Evolutionary conservation across 2,329 filamentous ascomycete species (phyloP).

Genomic region (Coniochaeta sp.): DNA sequence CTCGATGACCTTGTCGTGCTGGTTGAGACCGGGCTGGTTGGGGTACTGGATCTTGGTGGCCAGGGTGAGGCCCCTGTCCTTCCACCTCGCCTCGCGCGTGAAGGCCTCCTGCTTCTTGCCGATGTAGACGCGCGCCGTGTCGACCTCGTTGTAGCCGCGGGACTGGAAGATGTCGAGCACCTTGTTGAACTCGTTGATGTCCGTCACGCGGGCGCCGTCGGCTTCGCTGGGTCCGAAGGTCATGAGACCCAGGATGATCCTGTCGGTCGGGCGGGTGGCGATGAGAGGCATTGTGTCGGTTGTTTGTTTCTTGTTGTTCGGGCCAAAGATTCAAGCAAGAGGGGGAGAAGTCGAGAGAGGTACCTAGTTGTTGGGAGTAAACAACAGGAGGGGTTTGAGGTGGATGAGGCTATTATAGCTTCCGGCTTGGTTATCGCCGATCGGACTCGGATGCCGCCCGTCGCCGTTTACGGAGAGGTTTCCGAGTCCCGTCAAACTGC

Average conservation of each 20-base stretch:
- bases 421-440: constrained; percentile 2
- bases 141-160: constrained; percentile 64
- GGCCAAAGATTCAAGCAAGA: neutral
- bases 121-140: constrained; percentile 64
- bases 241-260: constrained; percentile 64
- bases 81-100: constrained; percentile 59
- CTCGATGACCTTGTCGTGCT: constrained; percentile 54
- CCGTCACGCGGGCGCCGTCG: constrained; percentile 56
- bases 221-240: constrained; percentile 56
- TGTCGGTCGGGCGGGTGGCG: constrained; percentile 10
- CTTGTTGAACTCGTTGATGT: constrained; percentile 49
- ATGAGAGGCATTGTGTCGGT: constrained; percentile 12
- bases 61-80: constrained; percentile 59
- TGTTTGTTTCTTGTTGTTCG: neutral
- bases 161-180: constrained; percentile 60
- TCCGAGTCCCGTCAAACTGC: neutral
- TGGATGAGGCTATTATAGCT: too few relatives aligned
- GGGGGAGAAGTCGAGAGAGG: neutral
- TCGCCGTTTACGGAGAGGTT: neutral
- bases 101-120: constrained; percentile 64
- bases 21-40: constrained; percentile 48
- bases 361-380: too few relatives aligned
- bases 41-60: constrained; percentile 66
- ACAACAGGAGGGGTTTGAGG: too few relatives aligned
- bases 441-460: neutral